Base-by-base conservation (phyloP, 371 early-diverging fungal genomes). In the Mucor plumbeus region DNA sequence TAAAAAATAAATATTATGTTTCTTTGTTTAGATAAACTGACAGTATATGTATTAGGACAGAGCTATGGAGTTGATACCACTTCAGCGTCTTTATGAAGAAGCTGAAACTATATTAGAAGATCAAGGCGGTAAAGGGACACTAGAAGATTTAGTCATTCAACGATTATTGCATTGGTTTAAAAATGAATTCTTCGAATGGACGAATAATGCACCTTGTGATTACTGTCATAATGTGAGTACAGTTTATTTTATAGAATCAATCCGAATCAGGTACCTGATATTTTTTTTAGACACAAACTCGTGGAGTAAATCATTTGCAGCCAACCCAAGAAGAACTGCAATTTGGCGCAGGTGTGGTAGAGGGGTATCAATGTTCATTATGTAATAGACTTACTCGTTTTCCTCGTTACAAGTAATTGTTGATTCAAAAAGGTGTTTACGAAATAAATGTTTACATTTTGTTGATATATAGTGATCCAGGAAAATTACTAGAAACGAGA, bases 101-200 rank as follows among this genome's bases (percentile, higher is more conserved):
- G 80, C 76, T 0, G 74, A 68, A 56, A 4, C 15, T 17, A 54
- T 60, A 14, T 26, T 54, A 9, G 63, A 68, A 1, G 56, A 69
- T 4, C 50, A 59, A 4, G 63, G 63, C 6, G 69, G 68, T 21
- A 55, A 43, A n/a, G 68, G 59, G 0, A 64, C 70, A 0, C 39
- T 84, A 33, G 78, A 77, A 13, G 82, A 80, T 40, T 31, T 60
- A 13, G 71, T 85, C 15, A 68, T 81, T 19, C 72, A 76, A 19
- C 74, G 81, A 5, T 65, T 87, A 15, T 50, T 88, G 63, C 74
- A 80, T 47, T 88, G 88, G 88, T 88, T 88, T 68, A 88, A 88
- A 57, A 72, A 80, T 47, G 85, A 82, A 4, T 92, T 84, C 57
- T 91, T 92, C 75, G 76, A 69, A 10, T 92, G 93, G 93, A 85